Evolutionary conservation across 2,329 filamentous ascomycete species (phyloP).

Genomic region (Xylariaceae sp.): DNA sequence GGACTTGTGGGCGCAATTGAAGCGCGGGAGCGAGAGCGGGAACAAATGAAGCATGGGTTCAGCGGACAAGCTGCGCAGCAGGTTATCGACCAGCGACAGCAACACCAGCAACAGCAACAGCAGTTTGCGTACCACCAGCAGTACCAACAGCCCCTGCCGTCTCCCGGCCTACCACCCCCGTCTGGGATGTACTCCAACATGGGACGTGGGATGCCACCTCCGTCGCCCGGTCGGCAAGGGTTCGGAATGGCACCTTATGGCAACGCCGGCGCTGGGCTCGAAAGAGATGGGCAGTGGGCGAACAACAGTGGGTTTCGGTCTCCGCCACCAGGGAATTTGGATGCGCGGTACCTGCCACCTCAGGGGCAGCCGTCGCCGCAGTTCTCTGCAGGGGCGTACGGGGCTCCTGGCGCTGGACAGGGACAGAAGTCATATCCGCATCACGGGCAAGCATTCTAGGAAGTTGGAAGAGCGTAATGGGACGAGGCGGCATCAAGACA

Average conservation of each 20-base stretch:
- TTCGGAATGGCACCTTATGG: conserved; percentile 25
- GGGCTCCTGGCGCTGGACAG: conserved; percentile 2
- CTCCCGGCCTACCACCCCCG: conserved; percentile 24
- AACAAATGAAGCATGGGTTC: conserved; percentile 64
- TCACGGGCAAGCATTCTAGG: conserved; percentile 30
- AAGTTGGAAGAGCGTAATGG: neutral
- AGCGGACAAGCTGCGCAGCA: conserved; percentile 69
- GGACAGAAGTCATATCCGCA: conserved; percentile 25
- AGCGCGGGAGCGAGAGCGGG: conserved; percentile 72
- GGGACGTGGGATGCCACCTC: conserved; percentile 15
- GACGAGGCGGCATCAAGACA: conserved; percentile 4
- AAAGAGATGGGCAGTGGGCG: conserved; percentile 34
- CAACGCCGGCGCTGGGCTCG: conserved; percentile 27
- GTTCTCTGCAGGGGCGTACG: conserved; percentile 14
- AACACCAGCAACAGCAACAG: conserved; percentile 49
- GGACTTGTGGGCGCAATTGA: conserved; percentile 78
- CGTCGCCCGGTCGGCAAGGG: conserved; percentile 20
- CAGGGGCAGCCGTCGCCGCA: conserved; percentile 21
- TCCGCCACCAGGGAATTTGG: conserved; percentile 25
- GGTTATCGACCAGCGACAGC: conserved; percentile 64
- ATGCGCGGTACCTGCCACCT: conserved; percentile 24
- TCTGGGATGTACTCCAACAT: conserved; percentile 33
- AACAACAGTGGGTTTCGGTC: conserved; percentile 24
- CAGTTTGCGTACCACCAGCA: conserved; percentile 37
- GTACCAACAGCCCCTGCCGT: conserved; percentile 28